These are phyloP conservation scores for Plasmodium inui DNA, from an alignment of 169 alveolate genomes.

Conservation along the genomic window DNA sequence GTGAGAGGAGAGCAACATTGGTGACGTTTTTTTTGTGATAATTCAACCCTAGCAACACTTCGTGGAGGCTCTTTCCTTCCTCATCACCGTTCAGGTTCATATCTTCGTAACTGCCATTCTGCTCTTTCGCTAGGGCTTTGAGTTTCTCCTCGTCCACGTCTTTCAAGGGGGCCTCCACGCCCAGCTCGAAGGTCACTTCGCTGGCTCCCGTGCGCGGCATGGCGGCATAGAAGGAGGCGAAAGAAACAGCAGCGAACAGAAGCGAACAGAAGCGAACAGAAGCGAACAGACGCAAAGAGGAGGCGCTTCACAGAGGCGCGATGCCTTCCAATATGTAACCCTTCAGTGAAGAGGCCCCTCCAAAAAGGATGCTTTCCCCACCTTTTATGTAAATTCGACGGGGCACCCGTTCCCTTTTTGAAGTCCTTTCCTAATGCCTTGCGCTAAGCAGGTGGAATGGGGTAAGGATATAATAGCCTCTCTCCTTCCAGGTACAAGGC, in stretches of 20 bases:
- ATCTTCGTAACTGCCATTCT: background rate
- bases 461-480: background rate
- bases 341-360: too few relatives aligned
- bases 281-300: too few relatives aligned
- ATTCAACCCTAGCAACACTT: background rate
- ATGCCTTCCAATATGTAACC: background rate
- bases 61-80: background rate
- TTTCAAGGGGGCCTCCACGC: background rate
- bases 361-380: background rate
- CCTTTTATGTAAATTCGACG: background rate
- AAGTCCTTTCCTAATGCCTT: background rate
- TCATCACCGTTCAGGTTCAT: background rate
- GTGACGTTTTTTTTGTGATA: conserved; percentile 36
- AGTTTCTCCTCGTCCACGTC: conserved; percentile 9
- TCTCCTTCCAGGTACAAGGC: background rate
- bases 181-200: background rate
- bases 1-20: conserved; percentile 9
- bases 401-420: background rate
- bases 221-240: background rate
- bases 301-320: background rate
- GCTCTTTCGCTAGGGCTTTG: background rate
- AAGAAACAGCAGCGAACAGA: too few relatives aligned
- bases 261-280: too few relatives aligned
- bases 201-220: background rate
- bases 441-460: background rate